These are phyloP conservation scores for Tolypocladium cylindrosporum DNA, from an alignment of 2,329 filamentous ascomycete genomes.

Conservation along the genomic window DNA sequence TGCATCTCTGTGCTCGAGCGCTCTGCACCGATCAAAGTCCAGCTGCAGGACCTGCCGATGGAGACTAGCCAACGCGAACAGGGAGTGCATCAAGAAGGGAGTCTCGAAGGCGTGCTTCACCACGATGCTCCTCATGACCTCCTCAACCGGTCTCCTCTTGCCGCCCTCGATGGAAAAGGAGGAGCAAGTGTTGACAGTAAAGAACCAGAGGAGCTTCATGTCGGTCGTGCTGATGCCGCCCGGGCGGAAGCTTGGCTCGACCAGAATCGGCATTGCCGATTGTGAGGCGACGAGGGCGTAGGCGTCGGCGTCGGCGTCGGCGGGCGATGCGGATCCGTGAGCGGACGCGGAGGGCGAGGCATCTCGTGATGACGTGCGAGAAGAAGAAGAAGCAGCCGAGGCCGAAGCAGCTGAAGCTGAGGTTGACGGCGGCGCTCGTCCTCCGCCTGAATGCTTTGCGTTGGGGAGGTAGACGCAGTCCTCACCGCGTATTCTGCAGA, in stretches of 20 bases:
- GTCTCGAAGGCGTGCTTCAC: conserved; percentile 39
- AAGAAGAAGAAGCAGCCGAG: not conserved
- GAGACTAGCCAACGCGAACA: conserved; percentile 41
- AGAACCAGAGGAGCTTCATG: conserved; percentile 48
- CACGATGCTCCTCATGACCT: conserved; percentile 34
- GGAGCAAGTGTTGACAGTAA: conserved; percentile 33
- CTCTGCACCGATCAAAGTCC: conserved; percentile 26
- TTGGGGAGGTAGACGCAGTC: conserved; percentile 32
- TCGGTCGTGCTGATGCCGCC: conserved; percentile 27
- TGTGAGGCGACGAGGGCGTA: not conserved
- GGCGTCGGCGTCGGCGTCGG: not conserved
- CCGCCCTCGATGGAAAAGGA: conserved; percentile 34
- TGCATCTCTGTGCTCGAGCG: conserved; percentile 33
- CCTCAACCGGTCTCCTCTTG: conserved; percentile 23
- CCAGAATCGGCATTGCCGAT: conserved; percentile 6
- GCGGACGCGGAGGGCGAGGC: not conserved
- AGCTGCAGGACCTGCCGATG: conserved; percentile 34
- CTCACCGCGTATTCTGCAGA: conserved; percentile 37
- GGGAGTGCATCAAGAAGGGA: conserved; percentile 44
- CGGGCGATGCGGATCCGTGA: not conserved
- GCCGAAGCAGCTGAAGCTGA: not conserved
- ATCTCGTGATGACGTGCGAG: conserved; percentile 4
- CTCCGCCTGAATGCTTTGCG: conserved; percentile 4
- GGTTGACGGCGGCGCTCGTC: not conserved
- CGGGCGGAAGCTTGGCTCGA: conserved; percentile 20